Conservation (phyloP, 225 moss, liverwort and hornwort species). For the Thuidium tamariscinum region DNA sequence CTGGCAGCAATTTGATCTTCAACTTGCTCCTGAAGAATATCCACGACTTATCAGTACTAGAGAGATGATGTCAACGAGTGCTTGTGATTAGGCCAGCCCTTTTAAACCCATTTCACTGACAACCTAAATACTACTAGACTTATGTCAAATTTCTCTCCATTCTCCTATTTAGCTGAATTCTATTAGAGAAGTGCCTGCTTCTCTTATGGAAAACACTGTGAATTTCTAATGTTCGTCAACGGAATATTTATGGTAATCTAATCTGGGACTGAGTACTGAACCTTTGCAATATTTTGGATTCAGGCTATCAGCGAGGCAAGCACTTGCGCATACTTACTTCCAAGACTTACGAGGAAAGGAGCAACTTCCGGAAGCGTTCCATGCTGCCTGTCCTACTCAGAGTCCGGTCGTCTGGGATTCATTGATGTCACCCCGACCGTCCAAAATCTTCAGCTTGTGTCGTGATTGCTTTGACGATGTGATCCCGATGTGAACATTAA, state of each 20-base stretch:
- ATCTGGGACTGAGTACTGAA: not conserved
- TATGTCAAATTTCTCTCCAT: not conserved
- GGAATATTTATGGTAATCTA: not conserved
- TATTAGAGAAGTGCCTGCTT: too few species aligned
- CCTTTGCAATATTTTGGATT: not conserved
- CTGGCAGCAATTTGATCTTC: not conserved
- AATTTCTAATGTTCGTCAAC: not conserved
- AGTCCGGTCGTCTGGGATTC: not conserved
- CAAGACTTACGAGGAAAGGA: slow-evolving; percentile 60
- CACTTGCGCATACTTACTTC: slow-evolving; percentile 67
- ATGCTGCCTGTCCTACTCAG: slow-evolving; percentile 1
- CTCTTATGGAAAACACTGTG: not conserved
- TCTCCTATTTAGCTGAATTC: not conserved
- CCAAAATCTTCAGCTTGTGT: not conserved
- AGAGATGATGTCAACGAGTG: not conserved
- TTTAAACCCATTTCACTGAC: not conserved
- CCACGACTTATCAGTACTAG: not conserved
- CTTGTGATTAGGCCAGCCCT: not conserved
- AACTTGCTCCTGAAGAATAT: not conserved
- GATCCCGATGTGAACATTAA: not conserved
- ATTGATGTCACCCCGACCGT: not conserved
- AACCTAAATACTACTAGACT: not conserved
- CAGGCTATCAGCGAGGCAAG: slow-evolving; percentile 74
- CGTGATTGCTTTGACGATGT: not conserved
- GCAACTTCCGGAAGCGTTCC: slow-evolving; percentile 48